phyloP scores from a whole-genome alignment of 352 stramenopile genomes.

The Plasmopara viticola region DNA sequence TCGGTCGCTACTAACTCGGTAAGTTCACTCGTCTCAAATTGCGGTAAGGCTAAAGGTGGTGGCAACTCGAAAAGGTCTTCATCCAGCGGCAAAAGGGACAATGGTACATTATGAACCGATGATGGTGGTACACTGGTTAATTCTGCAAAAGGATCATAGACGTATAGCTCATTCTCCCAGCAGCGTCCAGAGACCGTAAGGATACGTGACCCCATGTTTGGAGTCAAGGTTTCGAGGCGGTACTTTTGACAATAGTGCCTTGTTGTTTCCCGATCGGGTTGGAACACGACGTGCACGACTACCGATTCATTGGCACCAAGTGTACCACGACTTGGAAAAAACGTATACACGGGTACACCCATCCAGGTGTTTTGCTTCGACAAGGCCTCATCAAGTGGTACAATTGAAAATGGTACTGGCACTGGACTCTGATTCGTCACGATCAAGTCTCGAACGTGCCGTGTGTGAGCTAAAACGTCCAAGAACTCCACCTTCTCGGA shows the following conservation, averaged over 20 bases:
- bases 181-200: conserved; percentile 48
- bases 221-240: conserved; percentile 61
- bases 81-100: too few species aligned
- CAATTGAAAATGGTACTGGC: conserved; percentile 50
- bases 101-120: conserved; percentile 13
- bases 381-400: conserved; percentile 6
- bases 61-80: conserved; percentile 73
- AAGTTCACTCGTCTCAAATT: conserved; percentile 9
- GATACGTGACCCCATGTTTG: conserved; percentile 39
- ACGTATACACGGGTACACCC: conserved; percentile 49
- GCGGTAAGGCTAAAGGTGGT: conserved; percentile 31
- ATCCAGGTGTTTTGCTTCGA: conserved; percentile 7
- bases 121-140: conserved; percentile 4
- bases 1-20: conserved; percentile 21
- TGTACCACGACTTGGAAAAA: conserved; percentile 45
- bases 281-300: conserved; percentile 58
- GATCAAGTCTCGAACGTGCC: conserved; percentile 35
- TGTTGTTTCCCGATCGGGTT: conserved; percentile 44
- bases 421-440: conserved; percentile 64
- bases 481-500: conserved; percentile 54
- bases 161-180: conserved; percentile 77
- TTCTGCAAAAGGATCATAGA: conserved; percentile 31
- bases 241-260: conserved; percentile 52
- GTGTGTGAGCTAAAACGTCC: conserved; percentile 57
- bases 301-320: conserved; percentile 58